Evolutionary conservation across 2,329 filamentous ascomycete species (phyloP).

Genomic region (Metarhizium brunneum): DNA sequence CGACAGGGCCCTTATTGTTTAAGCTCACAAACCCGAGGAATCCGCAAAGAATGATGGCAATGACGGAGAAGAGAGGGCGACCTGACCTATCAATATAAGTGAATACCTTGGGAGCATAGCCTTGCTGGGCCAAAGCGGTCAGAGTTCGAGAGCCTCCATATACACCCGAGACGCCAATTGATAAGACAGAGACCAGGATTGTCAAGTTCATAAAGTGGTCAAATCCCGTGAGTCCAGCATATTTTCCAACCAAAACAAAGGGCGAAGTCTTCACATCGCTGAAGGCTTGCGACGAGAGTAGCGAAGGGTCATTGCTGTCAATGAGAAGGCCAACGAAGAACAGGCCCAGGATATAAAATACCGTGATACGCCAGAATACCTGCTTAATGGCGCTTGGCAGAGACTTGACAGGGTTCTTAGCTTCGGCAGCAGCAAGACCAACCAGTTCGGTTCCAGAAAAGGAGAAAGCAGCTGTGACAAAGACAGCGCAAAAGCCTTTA

Average conservation of each 20-base stretch:
- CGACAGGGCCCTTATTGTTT: conserved; percentile 31
- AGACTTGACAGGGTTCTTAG: conserved; percentile 58
- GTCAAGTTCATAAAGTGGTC: conserved; percentile 51
- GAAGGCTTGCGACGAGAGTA: conserved; percentile 36
- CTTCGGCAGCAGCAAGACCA: conserved; percentile 33
- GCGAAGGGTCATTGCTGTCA: conserved; percentile 32
- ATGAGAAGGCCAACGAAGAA: conserved; percentile 43
- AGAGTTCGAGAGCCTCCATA: conserved; percentile 52
- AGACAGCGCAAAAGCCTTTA: conserved; percentile 62
- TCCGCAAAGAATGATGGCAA: conserved; percentile 37
- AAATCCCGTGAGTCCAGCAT: conserved; percentile 41
- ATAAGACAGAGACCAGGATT: conserved; percentile 49
- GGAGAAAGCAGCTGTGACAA: conserved; percentile 64
- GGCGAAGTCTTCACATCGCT: conserved; percentile 32
- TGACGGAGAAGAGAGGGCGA: conserved; percentile 43
- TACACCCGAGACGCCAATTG: conserved; percentile 48
- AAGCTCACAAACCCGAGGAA: conserved; percentile 34
- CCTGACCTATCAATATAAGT: conserved; percentile 49
- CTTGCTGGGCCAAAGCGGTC: conserved; percentile 48
- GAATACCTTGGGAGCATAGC: conserved; percentile 48
- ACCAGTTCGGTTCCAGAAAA: conserved; percentile 68
- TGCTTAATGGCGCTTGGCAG: conserved; percentile 80
- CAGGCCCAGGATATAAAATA: conserved; percentile 46
- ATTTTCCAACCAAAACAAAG: conserved; percentile 48
- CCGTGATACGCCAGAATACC: conserved; percentile 50